A percentile compares a stretch with the other conserved stretches of the same genome.
These are phyloP conservation scores for Lactifluus subvellereus DNA, from an alignment of 768 basidiomycete genomes.

Conservation along the genomic window DNA sequence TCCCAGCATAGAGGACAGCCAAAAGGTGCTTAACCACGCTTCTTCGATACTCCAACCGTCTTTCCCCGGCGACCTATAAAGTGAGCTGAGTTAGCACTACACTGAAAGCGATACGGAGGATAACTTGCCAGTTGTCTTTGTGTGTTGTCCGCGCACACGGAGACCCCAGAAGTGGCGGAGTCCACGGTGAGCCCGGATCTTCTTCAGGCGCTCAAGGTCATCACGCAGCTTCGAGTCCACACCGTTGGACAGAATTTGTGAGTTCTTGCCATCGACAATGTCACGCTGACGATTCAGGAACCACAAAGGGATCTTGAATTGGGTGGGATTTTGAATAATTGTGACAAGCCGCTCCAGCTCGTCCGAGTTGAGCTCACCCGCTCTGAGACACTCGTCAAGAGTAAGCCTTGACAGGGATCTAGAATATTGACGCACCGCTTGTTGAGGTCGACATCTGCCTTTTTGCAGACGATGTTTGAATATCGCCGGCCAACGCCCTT, in stretches of 20 bases:
- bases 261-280: conserved; percentile 94
- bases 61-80: conserved; percentile 83
- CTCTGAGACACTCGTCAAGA: conserved; percentile 43
- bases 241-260: conserved; percentile 91
- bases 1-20: background rate
- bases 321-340: conserved; percentile 98
- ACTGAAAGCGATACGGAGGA: background rate
- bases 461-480: conserved; percentile 99
- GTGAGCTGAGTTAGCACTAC: background rate
- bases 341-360: conserved; percentile 98
- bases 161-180: conserved; percentile 91
- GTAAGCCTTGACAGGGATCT: background rate
- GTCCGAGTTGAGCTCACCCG: conserved; percentile 98
- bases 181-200: conserved; percentile 96
- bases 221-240: conserved; percentile 99
- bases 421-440: conserved; percentile 69
- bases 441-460: conserved; percentile 97
- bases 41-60: conserved; percentile 96
- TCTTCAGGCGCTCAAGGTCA: conserved; percentile 97
- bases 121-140: conserved; percentile 90
- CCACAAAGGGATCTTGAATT: conserved; percentile 99
- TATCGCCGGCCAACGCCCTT: conserved; percentile 99
- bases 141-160: conserved; percentile 97
- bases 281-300: conserved; percentile 99
- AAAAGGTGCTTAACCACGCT: conserved; percentile 48